A percentile compares a stretch with the other conserved stretches of the same genome.
Conservation (phyloP, 169 alveolate genomes). For the Cytauxzoon felis region DNA sequence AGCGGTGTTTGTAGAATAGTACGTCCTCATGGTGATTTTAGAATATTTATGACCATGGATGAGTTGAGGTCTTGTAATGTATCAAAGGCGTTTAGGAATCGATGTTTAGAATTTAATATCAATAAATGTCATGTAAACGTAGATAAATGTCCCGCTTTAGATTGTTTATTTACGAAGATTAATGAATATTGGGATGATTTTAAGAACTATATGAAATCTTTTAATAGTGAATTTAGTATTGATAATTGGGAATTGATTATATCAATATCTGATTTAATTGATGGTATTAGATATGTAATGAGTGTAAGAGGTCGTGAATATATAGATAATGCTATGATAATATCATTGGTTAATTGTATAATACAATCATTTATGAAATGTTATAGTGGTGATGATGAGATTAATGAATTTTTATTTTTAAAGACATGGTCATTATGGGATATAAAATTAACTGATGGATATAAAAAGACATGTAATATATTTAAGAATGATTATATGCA, state of each 20-base stretch:
- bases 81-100: constrained; percentile 85
- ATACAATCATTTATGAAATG: background rate
- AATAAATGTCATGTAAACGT: too few relatives aligned
- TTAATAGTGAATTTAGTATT: too few relatives aligned
- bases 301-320: background rate
- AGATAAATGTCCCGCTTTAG: too few relatives aligned
- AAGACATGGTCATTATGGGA: constrained; percentile 30
- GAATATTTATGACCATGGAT: constrained; percentile 81
- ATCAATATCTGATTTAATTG: constrained; percentile 6
- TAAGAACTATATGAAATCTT: too few relatives aligned
- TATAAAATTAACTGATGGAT: background rate
- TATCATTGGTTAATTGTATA: constrained; percentile 20
- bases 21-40: constrained; percentile 84
- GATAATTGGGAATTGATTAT: too few relatives aligned
- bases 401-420: constrained; percentile 8
- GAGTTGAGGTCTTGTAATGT: constrained; percentile 64
- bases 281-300: constrained; percentile 26
- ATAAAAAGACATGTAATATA: background rate
- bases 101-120: constrained; percentile 83
- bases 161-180: too few relatives aligned
- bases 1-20: constrained; percentile 77
- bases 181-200: too few relatives aligned
- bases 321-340: background rate
- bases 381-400: background rate
- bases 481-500: background rate